Evolutionary conservation across 1,284 basidiomycete genomes (phyloP), one percentile per base, ranked within the genome.

Genomic region (Testicularia cyperi): DNA sequence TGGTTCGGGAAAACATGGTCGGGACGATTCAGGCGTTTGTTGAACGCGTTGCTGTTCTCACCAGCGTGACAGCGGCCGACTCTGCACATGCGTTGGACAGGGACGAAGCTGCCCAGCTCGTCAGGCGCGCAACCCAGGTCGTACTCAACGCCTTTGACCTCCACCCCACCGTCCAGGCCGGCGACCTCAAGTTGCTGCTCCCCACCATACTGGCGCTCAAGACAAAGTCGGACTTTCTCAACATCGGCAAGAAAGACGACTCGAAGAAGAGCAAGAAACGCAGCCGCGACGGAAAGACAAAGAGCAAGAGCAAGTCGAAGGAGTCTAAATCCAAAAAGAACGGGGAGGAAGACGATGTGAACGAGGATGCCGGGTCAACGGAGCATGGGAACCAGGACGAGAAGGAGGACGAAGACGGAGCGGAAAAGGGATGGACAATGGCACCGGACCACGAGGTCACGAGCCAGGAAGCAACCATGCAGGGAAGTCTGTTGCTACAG

Each of bases 401-500:
- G 10, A 24, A 31, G 7, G 52, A 31, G 2, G 49, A 46, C 16
- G 33, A 44, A 21, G 52, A 52, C 20, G 40, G 40, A 3, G 46
- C 28, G 9, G 25, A 33, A 5, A 21, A 24, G 18, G 21, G 31
- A n/a, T 45, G 46, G 44, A 51, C 35, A 12, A 58, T 45, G 60
- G 64, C 43, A 32, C 35, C 19, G 19, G 23, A 25, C 7, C 53
- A 36, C 36, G 53, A 39, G 35, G 30, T 56, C 1, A 41, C 52
- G 0, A 0, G 39, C 1, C 15, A 40, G 14, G 47, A 54, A 37
- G 34, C 42, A 6, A 68, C 58, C 1, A 44, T 66, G 15, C 71
- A 72, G 30, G 69, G 72, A 8, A 72, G 69, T 33, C 29, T 76
- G 10, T 41, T 75, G 0, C 54, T 74, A 7, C 74, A 76, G 35